Evolutionary conservation across 805 yeast genomes (phyloP).

Genomic region (Metschnikowia proteae): DNA sequence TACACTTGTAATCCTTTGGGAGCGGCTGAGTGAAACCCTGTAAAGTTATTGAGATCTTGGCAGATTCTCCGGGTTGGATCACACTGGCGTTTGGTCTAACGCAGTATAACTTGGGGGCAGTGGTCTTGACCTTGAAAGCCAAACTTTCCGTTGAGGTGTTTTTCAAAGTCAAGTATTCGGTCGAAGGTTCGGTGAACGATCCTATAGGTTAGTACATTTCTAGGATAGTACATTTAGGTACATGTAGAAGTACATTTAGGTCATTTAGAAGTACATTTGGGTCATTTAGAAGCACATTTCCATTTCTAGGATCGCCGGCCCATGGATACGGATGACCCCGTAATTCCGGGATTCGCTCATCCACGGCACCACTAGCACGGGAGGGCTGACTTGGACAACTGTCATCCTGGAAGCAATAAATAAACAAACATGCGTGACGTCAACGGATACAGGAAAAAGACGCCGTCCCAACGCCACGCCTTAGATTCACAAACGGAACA

Average conservation of each 20-base stretch:
- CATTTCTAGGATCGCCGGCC: too few species aligned
- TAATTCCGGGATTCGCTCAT: too few species aligned
- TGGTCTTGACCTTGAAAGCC: slow-evolving; percentile 96
- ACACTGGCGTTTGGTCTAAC: slow-evolving; percentile 93
- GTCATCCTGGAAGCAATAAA: not conserved
- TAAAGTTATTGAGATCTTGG: slow-evolving; percentile 76
- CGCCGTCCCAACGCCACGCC: not conserved
- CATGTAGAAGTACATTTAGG: too few species aligned
- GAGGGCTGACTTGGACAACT: not conserved
- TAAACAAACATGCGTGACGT: not conserved
- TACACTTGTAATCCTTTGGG: slow-evolving; percentile 67
- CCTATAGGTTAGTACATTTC: slow-evolving; percentile 42
- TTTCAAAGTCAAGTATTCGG: slow-evolving; percentile 55
- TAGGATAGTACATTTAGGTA: too few species aligned
- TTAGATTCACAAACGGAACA: slow-evolving; percentile 29
- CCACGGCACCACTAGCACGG: not conserved
- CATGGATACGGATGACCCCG: too few species aligned
- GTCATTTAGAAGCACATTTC: too few species aligned
- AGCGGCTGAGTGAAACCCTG: slow-evolving; percentile 82
- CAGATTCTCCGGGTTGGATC: slow-evolving; percentile 67
- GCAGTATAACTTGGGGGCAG: slow-evolving; percentile 93
- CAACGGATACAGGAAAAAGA: not conserved
- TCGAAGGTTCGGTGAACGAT: slow-evolving; percentile 69
- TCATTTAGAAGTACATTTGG: too few species aligned
- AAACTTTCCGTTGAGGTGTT: slow-evolving; percentile 54